Evolutionary conservation across 768 basidiomycete genomes (phyloP).

Genomic region (Leccinum fibrillosum): DNA sequence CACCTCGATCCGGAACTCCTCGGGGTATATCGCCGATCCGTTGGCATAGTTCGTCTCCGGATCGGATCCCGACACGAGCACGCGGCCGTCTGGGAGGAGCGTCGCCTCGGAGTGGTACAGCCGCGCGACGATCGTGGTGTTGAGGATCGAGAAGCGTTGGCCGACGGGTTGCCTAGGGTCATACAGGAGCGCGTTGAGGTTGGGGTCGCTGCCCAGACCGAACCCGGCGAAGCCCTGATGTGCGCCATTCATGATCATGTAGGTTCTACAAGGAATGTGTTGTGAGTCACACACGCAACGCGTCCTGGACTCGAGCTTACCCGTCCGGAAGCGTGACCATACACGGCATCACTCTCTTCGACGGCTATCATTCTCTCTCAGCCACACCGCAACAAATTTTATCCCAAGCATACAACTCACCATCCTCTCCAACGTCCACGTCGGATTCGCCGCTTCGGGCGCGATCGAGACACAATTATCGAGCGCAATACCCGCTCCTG

Average conservation of each 20-base stretch:
- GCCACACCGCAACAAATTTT: background rate
- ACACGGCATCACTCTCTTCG: constrained; percentile 72
- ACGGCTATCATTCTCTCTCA: constrained; percentile 43
- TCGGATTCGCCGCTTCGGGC: constrained; percentile 59
- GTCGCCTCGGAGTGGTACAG: constrained; percentile 78
- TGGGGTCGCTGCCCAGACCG: constrained; percentile 62
- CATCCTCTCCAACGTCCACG: constrained; percentile 79
- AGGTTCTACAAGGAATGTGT: constrained; percentile 52
- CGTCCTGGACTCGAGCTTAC: constrained; percentile 4
- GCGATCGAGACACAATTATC: constrained; percentile 72
- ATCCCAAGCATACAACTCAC: constrained; percentile 39
- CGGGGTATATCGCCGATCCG: constrained; percentile 44
- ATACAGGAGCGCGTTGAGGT: constrained; percentile 63
- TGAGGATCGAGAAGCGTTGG: constrained; percentile 64
- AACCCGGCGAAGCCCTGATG: constrained; percentile 70
- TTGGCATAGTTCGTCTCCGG: constrained; percentile 49
- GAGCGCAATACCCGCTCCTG: constrained; percentile 41
- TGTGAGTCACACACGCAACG: background rate
- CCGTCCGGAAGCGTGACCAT: constrained; percentile 60
- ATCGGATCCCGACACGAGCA: constrained; percentile 75
- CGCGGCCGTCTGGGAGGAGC: constrained; percentile 70
- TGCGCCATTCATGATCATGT: constrained; percentile 75
- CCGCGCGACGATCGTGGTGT: constrained; percentile 66
- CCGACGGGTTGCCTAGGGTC: constrained; percentile 59
- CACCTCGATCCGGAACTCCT: constrained; percentile 76